Conservation (phyloP, 306 rosid species). For the Sindora glabra region DNA sequence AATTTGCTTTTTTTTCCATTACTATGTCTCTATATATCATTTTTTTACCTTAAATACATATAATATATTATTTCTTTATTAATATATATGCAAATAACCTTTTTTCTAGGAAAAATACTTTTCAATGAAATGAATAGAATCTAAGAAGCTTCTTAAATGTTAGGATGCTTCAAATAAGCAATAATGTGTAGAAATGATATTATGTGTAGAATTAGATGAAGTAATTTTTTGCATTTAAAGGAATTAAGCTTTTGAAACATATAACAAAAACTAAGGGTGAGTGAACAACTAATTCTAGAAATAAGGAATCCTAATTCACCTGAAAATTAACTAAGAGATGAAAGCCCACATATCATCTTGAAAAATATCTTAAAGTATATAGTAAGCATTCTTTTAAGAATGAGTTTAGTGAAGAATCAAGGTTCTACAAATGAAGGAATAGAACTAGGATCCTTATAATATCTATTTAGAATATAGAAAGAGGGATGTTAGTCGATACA, state of each 20-base stretch:
- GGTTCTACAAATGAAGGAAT: slow-evolving; percentile 29
- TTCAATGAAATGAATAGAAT: too few relatives aligned
- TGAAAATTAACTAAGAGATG: slow-evolving; percentile 32
- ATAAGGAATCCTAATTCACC: slow-evolving; percentile 24
- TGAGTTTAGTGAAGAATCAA: slow-evolving; percentile 51
- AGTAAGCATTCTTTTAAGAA: slow-evolving; percentile 64
- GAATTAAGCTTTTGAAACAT: slow-evolving; percentile 18
- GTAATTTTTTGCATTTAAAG: background rate
- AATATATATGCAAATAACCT: too few relatives aligned
- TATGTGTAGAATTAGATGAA: slow-evolving; percentile 7
- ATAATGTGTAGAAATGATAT: slow-evolving; percentile 27
- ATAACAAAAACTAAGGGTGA: slow-evolving; percentile 55
- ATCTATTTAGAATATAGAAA: slow-evolving; percentile 54
- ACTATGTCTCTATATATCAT: too few relatives aligned
- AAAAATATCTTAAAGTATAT: slow-evolving; percentile 78
- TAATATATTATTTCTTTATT: too few relatives aligned
- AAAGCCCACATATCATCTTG: slow-evolving; percentile 64
- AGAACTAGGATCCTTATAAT: slow-evolving; percentile 59
- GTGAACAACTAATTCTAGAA: slow-evolving; percentile 28
- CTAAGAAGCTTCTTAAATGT: slow-evolving; percentile 35
- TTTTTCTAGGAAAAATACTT: too few relatives aligned
- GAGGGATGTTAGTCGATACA: slow-evolving; percentile 75
- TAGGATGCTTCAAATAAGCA: slow-evolving; percentile 35
- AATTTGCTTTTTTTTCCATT: too few relatives aligned
- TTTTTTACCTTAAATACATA: too few relatives aligned